These are phyloP conservation scores for Cicer yamashitae DNA, from an alignment of 306 rosid species.

Conservation along the genomic window DNA sequence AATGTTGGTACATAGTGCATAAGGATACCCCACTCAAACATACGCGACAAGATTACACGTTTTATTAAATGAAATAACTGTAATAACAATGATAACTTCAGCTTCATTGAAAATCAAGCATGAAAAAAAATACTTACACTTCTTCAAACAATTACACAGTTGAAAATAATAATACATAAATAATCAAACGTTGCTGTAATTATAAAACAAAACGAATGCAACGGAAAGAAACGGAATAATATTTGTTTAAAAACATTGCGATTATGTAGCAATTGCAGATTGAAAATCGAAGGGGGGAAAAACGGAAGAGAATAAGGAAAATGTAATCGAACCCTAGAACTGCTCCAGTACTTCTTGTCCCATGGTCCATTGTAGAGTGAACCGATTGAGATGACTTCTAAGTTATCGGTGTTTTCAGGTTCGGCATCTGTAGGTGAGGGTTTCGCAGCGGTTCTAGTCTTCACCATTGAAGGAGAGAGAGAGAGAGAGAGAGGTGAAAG, in stretches of 20 bases:
- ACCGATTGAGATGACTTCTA: constrained; percentile 81
- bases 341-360: constrained; percentile 97
- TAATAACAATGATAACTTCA: neutral
- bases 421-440: constrained; percentile 32
- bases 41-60: neutral
- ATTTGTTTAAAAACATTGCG: neutral
- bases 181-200: neutral
- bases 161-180: neutral
- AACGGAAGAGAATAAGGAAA: constrained; percentile 1
- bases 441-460: constrained; percentile 41
- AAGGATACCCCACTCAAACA: neutral
- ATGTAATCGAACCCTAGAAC: constrained; percentile 74
- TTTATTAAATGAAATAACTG: neutral
- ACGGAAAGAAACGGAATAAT: neutral
- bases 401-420: constrained; percentile 54
- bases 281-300: neutral
- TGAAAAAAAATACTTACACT: neutral
- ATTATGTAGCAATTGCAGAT: constrained; percentile 1
- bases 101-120: neutral
- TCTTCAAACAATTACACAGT: neutral
- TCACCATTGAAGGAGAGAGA: constrained; percentile 41
- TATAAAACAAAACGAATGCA: neutral
- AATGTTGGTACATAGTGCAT: neutral
- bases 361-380: constrained; percentile 75
- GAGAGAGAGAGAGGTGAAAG: neutral